Evolutionary conservation across 164 flowering plant species (phyloP), one percentile per base, ranked within the genome.

Genomic region (Cinnamomum chago): DNA sequence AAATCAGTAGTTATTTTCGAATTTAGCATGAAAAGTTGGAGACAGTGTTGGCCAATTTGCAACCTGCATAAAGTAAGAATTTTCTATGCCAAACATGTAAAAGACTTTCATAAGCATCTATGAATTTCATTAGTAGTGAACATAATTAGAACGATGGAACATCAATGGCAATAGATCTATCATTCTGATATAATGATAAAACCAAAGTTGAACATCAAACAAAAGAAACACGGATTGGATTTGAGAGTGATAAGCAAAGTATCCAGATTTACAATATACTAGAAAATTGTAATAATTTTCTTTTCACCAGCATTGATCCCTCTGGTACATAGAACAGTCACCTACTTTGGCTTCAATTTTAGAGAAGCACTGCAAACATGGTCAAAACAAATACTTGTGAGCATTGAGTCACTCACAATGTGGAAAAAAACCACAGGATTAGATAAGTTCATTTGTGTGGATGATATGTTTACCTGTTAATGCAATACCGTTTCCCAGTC

Each of bases 401-500:
- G 12, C 27, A 64, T 18, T 58, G 20, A 40, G 55, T 18, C 27
- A 52, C 33, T 2, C 14, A 62, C 11, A 40, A 35, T 7, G 47
- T 7, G 47, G 47, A 7, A 40, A 40, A 52, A 0, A 13, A 20
- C 5, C n/a, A 33, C 22, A 67, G 51, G 58, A 23, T 35, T 13
- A 35, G 35, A 70, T 2, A 27, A 55, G 30, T 60, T 35, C 35
- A 3, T 5, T 24, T 22, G 30, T 27, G 13, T 10, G 69, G 68
- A 68, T 64, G 58, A 23, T 22, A 50, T 55, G 60, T 1, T 79
- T 70, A 91, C 98, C 97, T 92, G 68, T 95, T 95, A 79, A 92
- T 92, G 69, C 98, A 95, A 73, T 87, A 88, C 2, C 97, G 92
- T 76, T 90, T 86, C 75, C 98, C 97, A 1, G 98, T 92, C 17